These are phyloP conservation scores for Aspergillus pseudonomiae DNA, from an alignment of 2,329 filamentous ascomycete genomes.

Conservation along the genomic window DNA sequence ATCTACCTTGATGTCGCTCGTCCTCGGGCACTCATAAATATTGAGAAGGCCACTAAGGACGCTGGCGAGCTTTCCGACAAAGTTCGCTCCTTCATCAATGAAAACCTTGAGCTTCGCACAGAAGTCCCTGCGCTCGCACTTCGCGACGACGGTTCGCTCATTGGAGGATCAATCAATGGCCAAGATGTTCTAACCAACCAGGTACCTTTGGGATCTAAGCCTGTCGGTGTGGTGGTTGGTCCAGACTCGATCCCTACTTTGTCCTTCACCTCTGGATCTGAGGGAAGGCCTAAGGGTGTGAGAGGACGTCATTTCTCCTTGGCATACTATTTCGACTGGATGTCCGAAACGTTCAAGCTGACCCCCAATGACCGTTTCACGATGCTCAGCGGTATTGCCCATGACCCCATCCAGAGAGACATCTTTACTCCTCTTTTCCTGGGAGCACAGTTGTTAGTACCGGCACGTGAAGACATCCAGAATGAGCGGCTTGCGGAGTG, in stretches of 20 bases:
- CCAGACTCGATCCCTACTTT: slow-evolving; percentile 82
- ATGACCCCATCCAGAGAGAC: slow-evolving; percentile 63
- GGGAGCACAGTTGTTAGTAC: slow-evolving; percentile 77
- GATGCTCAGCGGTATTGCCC: slow-evolving; percentile 79
- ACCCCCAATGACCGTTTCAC: slow-evolving; percentile 75
- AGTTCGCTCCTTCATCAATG: slow-evolving; percentile 69
- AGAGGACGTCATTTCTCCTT: slow-evolving; percentile 83
- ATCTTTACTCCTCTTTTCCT: slow-evolving; percentile 91
- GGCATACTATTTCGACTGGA: slow-evolving; percentile 89
- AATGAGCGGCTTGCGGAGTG: slow-evolving; percentile 87
- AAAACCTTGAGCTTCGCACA: slow-evolving; percentile 72
- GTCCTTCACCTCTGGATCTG: slow-evolving; percentile 71
- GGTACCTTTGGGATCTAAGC: slow-evolving; percentile 55
- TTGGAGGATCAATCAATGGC: slow-evolving; percentile 68
- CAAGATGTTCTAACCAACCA: slow-evolving; percentile 67
- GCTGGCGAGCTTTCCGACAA: slow-evolving; percentile 63
- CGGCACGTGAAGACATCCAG: slow-evolving; percentile 79
- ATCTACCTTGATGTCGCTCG: slow-evolving; percentile 81
- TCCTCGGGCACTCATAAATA: slow-evolving; percentile 72
- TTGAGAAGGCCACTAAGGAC: slow-evolving; percentile 71
- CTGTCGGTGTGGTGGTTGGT: slow-evolving; percentile 76
- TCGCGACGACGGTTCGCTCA: slow-evolving; percentile 68
- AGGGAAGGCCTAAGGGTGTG: slow-evolving; percentile 85
- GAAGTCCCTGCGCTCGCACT: slow-evolving; percentile 75
- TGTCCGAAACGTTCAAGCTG: slow-evolving; percentile 80